Percentiles rank a stretch among this genome's conserved stretches.
These are phyloP conservation scores for Malus sieversii DNA, from an alignment of 306 rosid species.

Conservation along the genomic window DNA sequence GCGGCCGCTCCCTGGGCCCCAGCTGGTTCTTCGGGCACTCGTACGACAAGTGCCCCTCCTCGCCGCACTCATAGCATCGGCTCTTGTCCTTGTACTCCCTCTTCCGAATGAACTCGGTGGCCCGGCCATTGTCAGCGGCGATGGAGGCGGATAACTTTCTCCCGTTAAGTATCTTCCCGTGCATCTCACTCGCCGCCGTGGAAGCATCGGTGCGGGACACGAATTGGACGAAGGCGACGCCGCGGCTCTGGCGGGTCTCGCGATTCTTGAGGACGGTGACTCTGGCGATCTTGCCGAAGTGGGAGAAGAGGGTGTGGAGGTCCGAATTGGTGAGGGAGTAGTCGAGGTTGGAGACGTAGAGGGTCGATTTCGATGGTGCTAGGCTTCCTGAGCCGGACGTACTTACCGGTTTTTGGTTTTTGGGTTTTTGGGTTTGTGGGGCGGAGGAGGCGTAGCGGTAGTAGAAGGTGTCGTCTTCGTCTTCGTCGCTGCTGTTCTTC, in stretches of 20 bases:
- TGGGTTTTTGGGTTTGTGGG: not conserved
- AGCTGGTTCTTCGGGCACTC: conserved; percentile 73
- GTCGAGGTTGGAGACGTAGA: conserved; percentile 77
- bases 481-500: conserved; percentile 29
- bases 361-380: conserved; percentile 82
- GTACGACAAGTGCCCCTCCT: conserved; percentile 62
- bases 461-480: conserved; percentile 72
- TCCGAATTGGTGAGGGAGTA: conserved; percentile 83
- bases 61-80: conserved; percentile 84
- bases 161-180: conserved; percentile 63
- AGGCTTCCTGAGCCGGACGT: conserved; percentile 24
- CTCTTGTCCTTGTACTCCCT: conserved; percentile 64
- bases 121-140: conserved; percentile 86
- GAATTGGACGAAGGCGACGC: conserved; percentile 80
- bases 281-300: conserved; percentile 75
- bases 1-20: conserved; percentile 63
- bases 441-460: conserved; percentile 42
- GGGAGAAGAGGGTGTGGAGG: conserved; percentile 83
- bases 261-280: conserved; percentile 88
- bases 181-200: conserved; percentile 40
- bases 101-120: conserved; percentile 64
- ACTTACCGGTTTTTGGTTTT: not conserved
- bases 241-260: conserved; percentile 68
- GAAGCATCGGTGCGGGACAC: conserved; percentile 67
- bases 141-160: conserved; percentile 63